A percentile compares a stretch with the other conserved stretches of the same genome.
phyloP scores from a whole-genome alignment of 2,329 filamentous ascomycete genomes.

The Spiromastix sp. region DNA sequence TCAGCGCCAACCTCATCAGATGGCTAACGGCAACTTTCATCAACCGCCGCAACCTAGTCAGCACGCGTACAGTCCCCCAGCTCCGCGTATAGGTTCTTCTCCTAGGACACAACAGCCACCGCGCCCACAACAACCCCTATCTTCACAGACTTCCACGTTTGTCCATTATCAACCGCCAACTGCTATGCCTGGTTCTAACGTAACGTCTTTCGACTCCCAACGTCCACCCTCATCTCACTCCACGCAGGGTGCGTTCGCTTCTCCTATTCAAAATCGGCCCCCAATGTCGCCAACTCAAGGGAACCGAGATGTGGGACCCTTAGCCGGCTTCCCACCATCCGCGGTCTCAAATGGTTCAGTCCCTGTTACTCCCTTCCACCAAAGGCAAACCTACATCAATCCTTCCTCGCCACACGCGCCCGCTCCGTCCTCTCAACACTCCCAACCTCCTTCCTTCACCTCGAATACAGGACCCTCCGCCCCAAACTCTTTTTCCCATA shows the following conservation, averaged over 20 bases:
- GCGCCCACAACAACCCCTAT: conserved; percentile 1
- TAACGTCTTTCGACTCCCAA: conserved; percentile 21
- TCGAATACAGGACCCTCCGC: conserved; percentile 25
- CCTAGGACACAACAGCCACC: not conserved
- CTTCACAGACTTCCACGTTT: conserved; percentile 4
- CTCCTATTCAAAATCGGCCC: conserved; percentile 35
- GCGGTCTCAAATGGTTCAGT: conserved; percentile 19
- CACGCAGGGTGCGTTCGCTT: conserved; percentile 22
- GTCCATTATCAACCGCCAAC: conserved; percentile 9
- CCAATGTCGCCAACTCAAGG: conserved; percentile 41
- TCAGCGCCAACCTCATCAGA: conserved; percentile 1
- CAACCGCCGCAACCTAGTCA: not conserved
- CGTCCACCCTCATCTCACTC: conserved; percentile 35
- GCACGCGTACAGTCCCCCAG: not conserved
- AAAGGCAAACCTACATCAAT: conserved; percentile 1
- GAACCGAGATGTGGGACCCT: conserved; percentile 37
- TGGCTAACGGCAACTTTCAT: conserved; percentile 1
- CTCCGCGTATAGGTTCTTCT: not conserved
- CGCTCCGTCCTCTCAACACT: conserved; percentile 20
- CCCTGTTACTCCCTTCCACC: conserved; percentile 20
- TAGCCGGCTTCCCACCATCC: conserved; percentile 32
- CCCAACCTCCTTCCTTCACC: conserved; percentile 23
- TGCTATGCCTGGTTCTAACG: not conserved
- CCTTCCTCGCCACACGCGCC: conserved; percentile 8
- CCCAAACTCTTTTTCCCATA: conserved; percentile 21